Evolutionary conservation across 345 rosid species (phyloP).

Genomic region (Punica granatum): DNA sequence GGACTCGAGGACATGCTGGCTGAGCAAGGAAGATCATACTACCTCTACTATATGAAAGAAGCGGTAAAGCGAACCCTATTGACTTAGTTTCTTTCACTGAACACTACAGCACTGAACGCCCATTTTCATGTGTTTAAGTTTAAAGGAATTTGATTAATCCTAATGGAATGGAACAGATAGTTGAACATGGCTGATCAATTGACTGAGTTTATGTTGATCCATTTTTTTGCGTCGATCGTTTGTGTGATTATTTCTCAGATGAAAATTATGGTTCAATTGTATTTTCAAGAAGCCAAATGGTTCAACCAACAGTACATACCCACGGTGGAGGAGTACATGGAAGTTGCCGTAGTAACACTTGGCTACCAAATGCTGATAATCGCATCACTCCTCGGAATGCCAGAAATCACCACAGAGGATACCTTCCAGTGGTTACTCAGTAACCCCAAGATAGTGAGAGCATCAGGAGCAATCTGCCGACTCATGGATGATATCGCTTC

Average conservation of each 20-base stretch:
- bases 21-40: constrained; percentile 11
- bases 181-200: neutral
- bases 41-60: constrained; percentile 20
- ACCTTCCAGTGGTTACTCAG: constrained; percentile 13
- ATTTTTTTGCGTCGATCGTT: too few relatives aligned
- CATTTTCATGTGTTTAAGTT: too few relatives aligned
- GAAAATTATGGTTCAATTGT: constrained; percentile 16
- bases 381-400: constrained; percentile 10
- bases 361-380: constrained; percentile 7
- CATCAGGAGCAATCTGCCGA: constrained; percentile 4
- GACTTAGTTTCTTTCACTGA: neutral
- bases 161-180: neutral
- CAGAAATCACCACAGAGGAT: constrained; percentile 6
- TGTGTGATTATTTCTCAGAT: constrained; percentile 16
- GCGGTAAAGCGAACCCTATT: constrained; percentile 13
- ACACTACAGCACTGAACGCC: neutral
- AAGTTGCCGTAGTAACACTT: constrained; percentile 10
- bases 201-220: too few relatives aligned
- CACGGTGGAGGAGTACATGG: constrained; percentile 22
- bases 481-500: constrained; percentile 19
- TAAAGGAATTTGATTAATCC: too few relatives aligned
- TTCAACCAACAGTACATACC: constrained; percentile 12
- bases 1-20: constrained; percentile 19
- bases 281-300: constrained; percentile 26
- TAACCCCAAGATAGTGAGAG: constrained; percentile 10